Evolutionary conservation across 352 stramenopile species (phyloP), one percentile per base, ranked within the genome.

Genomic region (Globisporangium uncinulatum): DNA sequence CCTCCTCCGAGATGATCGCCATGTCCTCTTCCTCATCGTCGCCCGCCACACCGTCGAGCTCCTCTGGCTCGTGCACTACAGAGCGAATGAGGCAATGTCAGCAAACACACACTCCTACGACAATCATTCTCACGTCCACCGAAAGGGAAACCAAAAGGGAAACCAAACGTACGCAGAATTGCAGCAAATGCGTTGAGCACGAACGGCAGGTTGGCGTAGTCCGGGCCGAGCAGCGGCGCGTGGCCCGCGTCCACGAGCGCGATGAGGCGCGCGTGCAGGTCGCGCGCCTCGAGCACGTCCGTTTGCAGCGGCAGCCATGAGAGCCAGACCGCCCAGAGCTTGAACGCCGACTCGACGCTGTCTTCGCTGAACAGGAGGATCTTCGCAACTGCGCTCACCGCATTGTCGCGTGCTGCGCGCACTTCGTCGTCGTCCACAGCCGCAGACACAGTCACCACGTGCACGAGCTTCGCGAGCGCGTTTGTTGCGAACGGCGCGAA

Each of bases 381-480:
- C 70, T 94, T 94, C 56, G 76, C 66, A n/a, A 94, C 79, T 9
- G 84, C 80, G 57, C 80, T 92, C 43, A 92, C 74, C 47, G 80
- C 80, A 54, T 94, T 94, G 69, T 94, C 84, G 19, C 83, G 80
- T 11, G 84, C 84, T 6, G 84, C 80, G 10, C 70, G 55, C 59
- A 83, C 74, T 43, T 92, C 76, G 19, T 82, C 71, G 46, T 89
- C 74, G 24, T 85, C 74, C 17, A 75, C 74, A 13, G 69, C 70
- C 21, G 66, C 63, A 41, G 78, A 74, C 20, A 71, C 70, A 19
- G 67, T 74, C 46, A 92, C 76, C 20, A 92, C 42, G 42, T 82
- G 67, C 57, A 88, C 77, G 50, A 92, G 61, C 70, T 90, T 90
- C 57, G 89, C 79, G 11, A 95, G 76, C 42, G 80, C 65, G 21